Evolutionary conservation across 2,329 filamentous ascomycete genomes (phyloP).

Genomic region (Fusarium xyrophilum): DNA sequence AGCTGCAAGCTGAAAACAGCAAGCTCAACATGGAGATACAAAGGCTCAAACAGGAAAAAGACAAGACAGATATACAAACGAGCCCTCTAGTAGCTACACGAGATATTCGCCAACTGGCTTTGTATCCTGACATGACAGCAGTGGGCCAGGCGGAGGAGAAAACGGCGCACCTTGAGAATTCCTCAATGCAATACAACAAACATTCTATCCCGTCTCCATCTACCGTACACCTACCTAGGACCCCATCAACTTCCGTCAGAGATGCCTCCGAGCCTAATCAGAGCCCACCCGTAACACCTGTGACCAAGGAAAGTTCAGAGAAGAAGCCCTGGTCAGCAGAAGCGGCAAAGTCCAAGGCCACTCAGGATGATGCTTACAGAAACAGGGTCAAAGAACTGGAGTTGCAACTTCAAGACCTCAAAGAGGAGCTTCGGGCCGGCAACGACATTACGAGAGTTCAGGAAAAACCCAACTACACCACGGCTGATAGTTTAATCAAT

Average conservation of each 20-base stretch:
- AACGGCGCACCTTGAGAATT: neutral
- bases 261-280: neutral
- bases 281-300: neutral
- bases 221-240: neutral
- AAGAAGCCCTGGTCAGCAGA: neutral
- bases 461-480: neutral
- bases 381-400: neutral
- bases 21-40: neutral
- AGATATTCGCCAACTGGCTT: neutral
- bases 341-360: neutral
- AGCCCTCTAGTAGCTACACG: neutral
- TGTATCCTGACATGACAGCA: neutral
- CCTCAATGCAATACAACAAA: neutral
- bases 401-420: neutral
- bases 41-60: neutral
- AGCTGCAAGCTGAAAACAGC: neutral
- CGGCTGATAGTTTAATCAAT: conserved; percentile 1
- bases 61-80: neutral
- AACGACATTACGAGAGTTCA: neutral
- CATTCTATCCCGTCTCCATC: neutral
- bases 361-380: neutral
- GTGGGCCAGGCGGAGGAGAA: neutral
- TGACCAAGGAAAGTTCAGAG: neutral
- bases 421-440: neutral
- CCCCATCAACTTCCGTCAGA: neutral